A percentile compares a stretch with the other conserved stretches of the same genome.
Conservation (phyloP, 345 rosid species). For the Odontarrhena argentea region DNA sequence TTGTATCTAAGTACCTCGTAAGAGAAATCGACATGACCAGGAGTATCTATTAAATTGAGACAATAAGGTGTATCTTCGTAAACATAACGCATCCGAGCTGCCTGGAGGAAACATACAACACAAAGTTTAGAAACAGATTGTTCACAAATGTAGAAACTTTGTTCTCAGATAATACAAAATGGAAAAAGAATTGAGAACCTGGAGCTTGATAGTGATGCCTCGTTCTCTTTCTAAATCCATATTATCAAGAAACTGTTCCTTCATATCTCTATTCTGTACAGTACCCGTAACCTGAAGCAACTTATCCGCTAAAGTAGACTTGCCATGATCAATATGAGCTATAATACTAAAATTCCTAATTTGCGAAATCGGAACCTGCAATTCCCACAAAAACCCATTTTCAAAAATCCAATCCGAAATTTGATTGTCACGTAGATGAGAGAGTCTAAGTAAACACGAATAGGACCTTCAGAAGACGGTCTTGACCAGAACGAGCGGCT, state of each 20-base stretch:
- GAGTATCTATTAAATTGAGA: constrained; percentile 92
- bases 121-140: constrained; percentile 9
- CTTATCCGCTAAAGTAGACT: constrained; percentile 94
- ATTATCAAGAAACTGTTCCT: constrained; percentile 95
- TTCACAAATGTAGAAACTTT: constrained; percentile 14
- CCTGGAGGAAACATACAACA: constrained; percentile 47
- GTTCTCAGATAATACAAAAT: not conserved
- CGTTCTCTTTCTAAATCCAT: constrained; percentile 99
- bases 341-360: constrained; percentile 88
- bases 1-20: constrained; percentile 67
- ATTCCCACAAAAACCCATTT: not conserved
- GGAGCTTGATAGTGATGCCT: constrained; percentile 96
- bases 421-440: not conserved
- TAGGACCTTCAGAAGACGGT: constrained; percentile 69
- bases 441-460: not conserved
- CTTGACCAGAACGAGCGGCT: constrained; percentile 58
- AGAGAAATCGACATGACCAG: constrained; percentile 97
- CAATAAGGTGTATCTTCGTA: constrained; percentile 67
- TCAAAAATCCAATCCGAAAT: not conserved
- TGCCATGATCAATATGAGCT: constrained; percentile 98
- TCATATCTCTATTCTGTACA: constrained; percentile 90
- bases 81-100: constrained; percentile 95
- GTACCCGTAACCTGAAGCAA: constrained; percentile 94
- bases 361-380: constrained; percentile 70
- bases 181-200: constrained; percentile 45